Percentiles rank a stretch among this genome's conserved stretches.
phyloP scores from a whole-genome alignment of 495 filamentous ascomycete species.

The Letharia lupina region DNA sequence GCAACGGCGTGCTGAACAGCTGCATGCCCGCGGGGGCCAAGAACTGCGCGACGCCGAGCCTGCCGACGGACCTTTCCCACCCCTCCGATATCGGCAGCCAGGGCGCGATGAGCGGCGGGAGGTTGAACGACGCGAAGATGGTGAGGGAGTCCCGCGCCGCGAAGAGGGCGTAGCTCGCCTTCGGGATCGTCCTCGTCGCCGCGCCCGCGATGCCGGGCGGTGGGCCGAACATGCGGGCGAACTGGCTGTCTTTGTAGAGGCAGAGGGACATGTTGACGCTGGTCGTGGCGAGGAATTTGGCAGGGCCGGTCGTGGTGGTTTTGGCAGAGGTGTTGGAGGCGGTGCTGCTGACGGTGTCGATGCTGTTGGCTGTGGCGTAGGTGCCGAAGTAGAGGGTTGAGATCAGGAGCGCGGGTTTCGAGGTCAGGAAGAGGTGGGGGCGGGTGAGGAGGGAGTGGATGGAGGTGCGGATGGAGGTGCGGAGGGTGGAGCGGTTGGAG shows the following conservation, averaged over 20 bases:
- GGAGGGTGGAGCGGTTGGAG: conserved; percentile 67
- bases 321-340: conserved; percentile 46
- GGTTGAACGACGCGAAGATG: conserved; percentile 89
- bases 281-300: conserved; percentile 76
- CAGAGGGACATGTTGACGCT: conserved; percentile 85
- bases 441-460: conserved; percentile 53
- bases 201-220: conserved; percentile 21
- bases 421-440: conserved; percentile 65
- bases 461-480: conserved; percentile 54
- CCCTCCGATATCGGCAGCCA: conserved; percentile 33
- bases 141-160: conserved; percentile 79
- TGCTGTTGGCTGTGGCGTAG: conserved; percentile 79
- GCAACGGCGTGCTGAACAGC: conserved; percentile 74
- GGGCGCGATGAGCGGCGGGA: conserved; percentile 70
- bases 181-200: conserved; percentile 32
- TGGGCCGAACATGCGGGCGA: conserved; percentile 73
- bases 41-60: conserved; percentile 67
- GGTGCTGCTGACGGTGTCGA: conserved; percentile 74
- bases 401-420: conserved; percentile 77
- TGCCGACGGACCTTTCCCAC: conserved; percentile 46
- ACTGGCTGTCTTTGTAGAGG: conserved; percentile 87
- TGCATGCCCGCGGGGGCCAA: conserved; percentile 73
- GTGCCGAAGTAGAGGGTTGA: conserved; percentile 84
- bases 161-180: conserved; percentile 66
- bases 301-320: conserved; percentile 58